Conservation (phyloP, 805 yeast genomes). For the Isabelozyma gotoi region DNA sequence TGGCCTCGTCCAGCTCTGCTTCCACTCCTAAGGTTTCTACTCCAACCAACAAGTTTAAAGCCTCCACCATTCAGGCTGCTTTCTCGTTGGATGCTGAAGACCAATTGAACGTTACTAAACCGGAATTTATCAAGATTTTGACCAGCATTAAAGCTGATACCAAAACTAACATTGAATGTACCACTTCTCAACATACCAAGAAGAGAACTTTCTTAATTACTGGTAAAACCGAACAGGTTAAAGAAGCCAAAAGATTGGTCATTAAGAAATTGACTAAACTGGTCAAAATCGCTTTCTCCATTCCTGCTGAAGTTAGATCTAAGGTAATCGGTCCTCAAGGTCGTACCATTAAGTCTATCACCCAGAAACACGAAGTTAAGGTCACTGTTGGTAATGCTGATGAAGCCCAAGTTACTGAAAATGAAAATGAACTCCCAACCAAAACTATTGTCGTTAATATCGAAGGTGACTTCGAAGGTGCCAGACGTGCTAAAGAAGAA, state of each 20-base stretch:
- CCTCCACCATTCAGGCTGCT: conserved; percentile 72
- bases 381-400: conserved; percentile 60
- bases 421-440: conserved; percentile 54
- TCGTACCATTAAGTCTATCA: conserved; percentile 73
- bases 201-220: conserved; percentile 80
- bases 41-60: conserved; percentile 35
- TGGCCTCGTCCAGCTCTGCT: conserved; percentile 17
- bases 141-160: conserved; percentile 58
- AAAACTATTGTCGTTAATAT: conserved; percentile 60
- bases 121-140: conserved; percentile 69
- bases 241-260: conserved; percentile 70
- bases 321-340: conserved; percentile 88
- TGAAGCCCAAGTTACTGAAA: conserved; percentile 23
- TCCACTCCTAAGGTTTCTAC: conserved; percentile 13
- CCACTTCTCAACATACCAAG: conserved; percentile 70
- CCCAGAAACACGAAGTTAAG: conserved; percentile 63
- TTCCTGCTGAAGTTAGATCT: conserved; percentile 78
- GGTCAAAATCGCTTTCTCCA: conserved; percentile 53
- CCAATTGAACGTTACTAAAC: conserved; percentile 59
- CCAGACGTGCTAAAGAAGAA: conserved; percentile 65
- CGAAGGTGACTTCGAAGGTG: conserved; percentile 85
- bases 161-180: conserved; percentile 75
- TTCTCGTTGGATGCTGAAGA: conserved; percentile 71
- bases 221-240: conserved; percentile 69
- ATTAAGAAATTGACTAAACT: conserved; percentile 78